Evolutionary conservation across 805 yeast species (phyloP).

Genomic region (Kodamaea fukazawae): DNA sequence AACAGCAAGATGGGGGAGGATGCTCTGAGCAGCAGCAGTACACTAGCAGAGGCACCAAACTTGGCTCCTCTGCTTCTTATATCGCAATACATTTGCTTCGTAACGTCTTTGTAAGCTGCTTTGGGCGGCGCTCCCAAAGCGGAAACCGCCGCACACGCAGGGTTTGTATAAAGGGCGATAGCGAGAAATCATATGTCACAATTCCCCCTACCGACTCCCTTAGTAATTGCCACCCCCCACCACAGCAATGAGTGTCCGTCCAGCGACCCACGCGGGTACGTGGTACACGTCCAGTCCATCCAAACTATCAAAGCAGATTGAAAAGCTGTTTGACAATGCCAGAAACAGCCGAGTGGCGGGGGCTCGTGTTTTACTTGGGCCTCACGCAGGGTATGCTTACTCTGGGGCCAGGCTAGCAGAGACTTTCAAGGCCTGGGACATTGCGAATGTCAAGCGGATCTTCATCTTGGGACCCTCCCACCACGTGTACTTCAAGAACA

Average conservation of each 20-base stretch:
- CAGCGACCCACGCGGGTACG: slow-evolving; percentile 86
- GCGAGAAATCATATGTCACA: neutral
- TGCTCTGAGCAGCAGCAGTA: too few relatives aligned
- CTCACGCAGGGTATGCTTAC: slow-evolving; percentile 88
- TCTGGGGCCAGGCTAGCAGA: slow-evolving; percentile 77
- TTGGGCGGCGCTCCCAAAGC: too few relatives aligned
- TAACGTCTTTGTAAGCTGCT: too few relatives aligned
- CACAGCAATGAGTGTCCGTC: slow-evolving; percentile 37
- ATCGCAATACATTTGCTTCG: too few relatives aligned
- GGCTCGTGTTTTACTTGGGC: slow-evolving; percentile 42
- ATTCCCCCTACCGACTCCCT: neutral
- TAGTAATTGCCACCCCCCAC: too few relatives aligned
- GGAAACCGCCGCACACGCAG: too few relatives aligned
- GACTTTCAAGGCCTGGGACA: slow-evolving; percentile 71
- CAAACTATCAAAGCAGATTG: slow-evolving; percentile 50
- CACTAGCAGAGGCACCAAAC: too few relatives aligned
- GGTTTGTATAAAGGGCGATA: too few relatives aligned
- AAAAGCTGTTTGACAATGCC: slow-evolving; percentile 42
- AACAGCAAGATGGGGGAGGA: too few relatives aligned
- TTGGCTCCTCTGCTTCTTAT: too few relatives aligned
- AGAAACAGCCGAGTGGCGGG: slow-evolving; percentile 25
- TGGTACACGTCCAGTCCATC: slow-evolving; percentile 66
- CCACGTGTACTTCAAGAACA: slow-evolving; percentile 72
- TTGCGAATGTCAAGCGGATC: slow-evolving; percentile 53
- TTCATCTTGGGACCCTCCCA: slow-evolving; percentile 93